Conservation (phyloP, 208 protist species). For the Chromosphaera perkinsii region DNA sequence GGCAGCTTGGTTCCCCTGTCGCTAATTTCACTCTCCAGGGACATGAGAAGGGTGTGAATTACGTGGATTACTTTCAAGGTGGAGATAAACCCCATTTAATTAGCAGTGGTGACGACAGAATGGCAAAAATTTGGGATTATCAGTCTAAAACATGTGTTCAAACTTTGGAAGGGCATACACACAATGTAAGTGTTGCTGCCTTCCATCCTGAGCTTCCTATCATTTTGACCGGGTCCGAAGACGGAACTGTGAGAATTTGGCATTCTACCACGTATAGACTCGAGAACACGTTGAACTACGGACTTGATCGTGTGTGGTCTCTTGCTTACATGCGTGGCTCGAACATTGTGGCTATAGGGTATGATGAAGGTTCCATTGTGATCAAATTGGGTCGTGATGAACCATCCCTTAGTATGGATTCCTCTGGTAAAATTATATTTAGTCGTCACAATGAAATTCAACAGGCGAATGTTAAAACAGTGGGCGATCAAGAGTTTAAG, state of each 20-base stretch:
- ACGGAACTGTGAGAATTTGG: slow-evolving; percentile 75
- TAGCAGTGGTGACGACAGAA: slow-evolving; percentile 87
- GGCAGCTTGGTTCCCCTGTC: slow-evolving; percentile 75
- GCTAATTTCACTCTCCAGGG: slow-evolving; percentile 94
- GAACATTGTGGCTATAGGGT: slow-evolving; percentile 79
- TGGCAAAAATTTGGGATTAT: slow-evolving; percentile 96
- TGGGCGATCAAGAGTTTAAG: not conserved
- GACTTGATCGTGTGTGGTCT: slow-evolving; percentile 85
- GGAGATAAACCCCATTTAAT: slow-evolving; percentile 96
- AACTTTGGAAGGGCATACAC: slow-evolving; percentile 86
- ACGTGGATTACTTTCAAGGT: slow-evolving; percentile 92
- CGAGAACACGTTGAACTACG: slow-evolving; percentile 84
- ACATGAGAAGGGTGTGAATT: slow-evolving; percentile 97
- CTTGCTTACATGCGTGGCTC: slow-evolving; percentile 62
- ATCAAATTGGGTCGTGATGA: slow-evolving; percentile 82
- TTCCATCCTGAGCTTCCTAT: slow-evolving; percentile 95
- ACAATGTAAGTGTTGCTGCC: slow-evolving; percentile 85
- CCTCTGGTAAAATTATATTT: slow-evolving; percentile 85
- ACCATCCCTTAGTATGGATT: slow-evolving; percentile 92
- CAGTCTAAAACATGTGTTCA: slow-evolving; percentile 68
- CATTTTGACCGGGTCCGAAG: slow-evolving; percentile 88
- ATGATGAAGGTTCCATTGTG: slow-evolving; percentile 71
- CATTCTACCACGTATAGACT: slow-evolving; percentile 66
- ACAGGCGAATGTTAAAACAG: slow-evolving; percentile 48
- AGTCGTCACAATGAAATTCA: slow-evolving; percentile 87